phyloP scores from a whole-genome alignment of 2,329 filamentous ascomycete genomes.

The Grosmannia serpens region DNA sequence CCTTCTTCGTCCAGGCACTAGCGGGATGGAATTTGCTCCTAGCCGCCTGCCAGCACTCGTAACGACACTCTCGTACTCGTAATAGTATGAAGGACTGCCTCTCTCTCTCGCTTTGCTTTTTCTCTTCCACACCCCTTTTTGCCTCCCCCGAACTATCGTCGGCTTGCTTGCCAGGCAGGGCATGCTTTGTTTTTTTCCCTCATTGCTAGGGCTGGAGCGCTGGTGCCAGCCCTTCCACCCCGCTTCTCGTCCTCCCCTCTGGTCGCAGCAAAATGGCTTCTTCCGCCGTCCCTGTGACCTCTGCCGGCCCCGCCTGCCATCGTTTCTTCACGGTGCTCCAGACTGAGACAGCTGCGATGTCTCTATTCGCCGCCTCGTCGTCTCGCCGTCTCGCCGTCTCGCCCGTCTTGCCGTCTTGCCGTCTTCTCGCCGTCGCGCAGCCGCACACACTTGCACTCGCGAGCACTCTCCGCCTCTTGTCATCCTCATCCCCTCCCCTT shows the following conservation, averaged over 20 bases:
- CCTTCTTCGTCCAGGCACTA: background rate
- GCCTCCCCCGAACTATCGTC: too few species aligned
- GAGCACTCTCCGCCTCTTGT: background rate
- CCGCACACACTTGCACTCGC: background rate
- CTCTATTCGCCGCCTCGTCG: background rate
- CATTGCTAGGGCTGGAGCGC: background rate
- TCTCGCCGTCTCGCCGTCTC: too few species aligned
- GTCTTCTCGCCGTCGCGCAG: too few species aligned
- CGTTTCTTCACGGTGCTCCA: background rate
- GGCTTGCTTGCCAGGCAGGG: too few species aligned
- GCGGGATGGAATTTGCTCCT: background rate
- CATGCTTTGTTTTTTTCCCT: too few species aligned
- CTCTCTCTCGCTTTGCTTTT: too few species aligned
- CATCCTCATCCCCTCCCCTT: background rate
- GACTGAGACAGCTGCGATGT: background rate
- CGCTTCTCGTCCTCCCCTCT: background rate
- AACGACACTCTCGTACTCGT: background rate
- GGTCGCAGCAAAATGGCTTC: background rate
- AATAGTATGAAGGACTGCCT: background rate
- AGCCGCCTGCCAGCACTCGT: background rate
- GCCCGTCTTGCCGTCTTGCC: too few species aligned
- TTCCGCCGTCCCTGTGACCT: background rate
- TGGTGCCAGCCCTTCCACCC: background rate
- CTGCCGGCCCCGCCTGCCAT: background rate
- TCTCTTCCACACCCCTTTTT: too few species aligned